These are phyloP conservation scores for Ophidiomyces ophidiicola DNA, from an alignment of 2,329 filamentous ascomycete species.

Conservation along the genomic window DNA sequence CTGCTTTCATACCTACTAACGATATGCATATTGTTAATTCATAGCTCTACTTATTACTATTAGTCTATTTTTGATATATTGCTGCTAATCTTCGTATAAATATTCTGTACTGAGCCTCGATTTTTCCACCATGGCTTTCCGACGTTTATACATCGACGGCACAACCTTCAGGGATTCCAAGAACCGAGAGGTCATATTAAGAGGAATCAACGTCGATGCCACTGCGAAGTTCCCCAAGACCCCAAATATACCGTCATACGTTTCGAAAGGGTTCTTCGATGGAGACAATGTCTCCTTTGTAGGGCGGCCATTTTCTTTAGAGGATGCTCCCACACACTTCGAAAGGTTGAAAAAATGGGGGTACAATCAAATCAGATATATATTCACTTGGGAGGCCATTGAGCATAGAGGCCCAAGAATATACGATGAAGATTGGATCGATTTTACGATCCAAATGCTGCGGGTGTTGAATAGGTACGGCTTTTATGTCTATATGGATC, in stretches of 20 bases:
- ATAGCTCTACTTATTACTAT: no score
- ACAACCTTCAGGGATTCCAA: conserved; percentile 68
- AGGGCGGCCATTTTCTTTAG: conserved; percentile 66
- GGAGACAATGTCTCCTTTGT: conserved; percentile 86
- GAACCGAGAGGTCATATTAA: conserved; percentile 73
- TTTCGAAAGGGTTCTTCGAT: conserved; percentile 71
- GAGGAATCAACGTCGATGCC: conserved; percentile 86
- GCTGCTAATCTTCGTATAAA: no score
- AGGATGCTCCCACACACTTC: conserved; percentile 79
- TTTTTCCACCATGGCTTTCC: conserved; percentile 49
- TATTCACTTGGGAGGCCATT: conserved; percentile 99
- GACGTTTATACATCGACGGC: conserved; percentile 73
- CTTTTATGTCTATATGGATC: conserved; percentile 97
- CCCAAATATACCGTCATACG: conserved; percentile 70
- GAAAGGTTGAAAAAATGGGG: conserved; percentile 73
- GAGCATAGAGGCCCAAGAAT: conserved; percentile 79
- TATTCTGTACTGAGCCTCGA: no score
- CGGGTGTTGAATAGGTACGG: conserved; percentile 77
- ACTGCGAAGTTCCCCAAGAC: conserved; percentile 80
- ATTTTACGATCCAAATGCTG: conserved; percentile 76
- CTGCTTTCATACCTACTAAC: no score
- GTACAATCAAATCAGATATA: conserved; percentile 91
- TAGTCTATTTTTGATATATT: no score
- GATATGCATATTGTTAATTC: no score
- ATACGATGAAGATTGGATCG: conserved; percentile 89